Conservation (phyloP, 306 rosid genomes). For the Pyrus pyrifolia region DNA sequence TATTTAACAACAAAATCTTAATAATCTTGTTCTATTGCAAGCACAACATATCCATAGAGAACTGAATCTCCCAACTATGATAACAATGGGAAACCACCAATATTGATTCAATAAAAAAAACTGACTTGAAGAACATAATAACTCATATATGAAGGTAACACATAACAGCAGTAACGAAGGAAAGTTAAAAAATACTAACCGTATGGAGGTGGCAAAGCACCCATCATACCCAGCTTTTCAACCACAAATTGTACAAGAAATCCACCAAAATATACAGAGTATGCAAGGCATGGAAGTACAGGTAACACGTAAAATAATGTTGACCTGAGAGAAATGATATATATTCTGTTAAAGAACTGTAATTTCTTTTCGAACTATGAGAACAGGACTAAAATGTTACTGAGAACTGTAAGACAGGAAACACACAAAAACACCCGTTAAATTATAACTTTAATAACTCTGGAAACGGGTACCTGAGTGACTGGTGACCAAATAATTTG, state of each 20-base stretch:
- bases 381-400: slow-evolving; percentile 1
- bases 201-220: slow-evolving; percentile 81
- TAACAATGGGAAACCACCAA: not conserved
- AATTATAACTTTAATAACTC: slow-evolving; percentile 7
- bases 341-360: not conserved
- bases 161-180: not conserved
- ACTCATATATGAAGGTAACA: not conserved
- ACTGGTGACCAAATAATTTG: slow-evolving; percentile 51
- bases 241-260: slow-evolving; percentile 74
- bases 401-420: not conserved
- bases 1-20: not conserved
- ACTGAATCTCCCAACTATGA: not conserved
- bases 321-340: slow-evolving; percentile 50
- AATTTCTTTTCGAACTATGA: not conserved
- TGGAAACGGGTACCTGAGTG: slow-evolving; percentile 53
- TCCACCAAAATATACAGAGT: slow-evolving; percentile 86
- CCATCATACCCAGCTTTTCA: slow-evolving; percentile 99
- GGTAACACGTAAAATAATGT: slow-evolving; percentile 63
- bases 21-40: not conserved
- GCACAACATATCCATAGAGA: not conserved
- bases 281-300: slow-evolving; percentile 68
- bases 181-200: slow-evolving; percentile 47
- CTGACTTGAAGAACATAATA: not conserved
- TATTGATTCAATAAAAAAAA: not conserved
- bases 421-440: not conserved